A percentile compares a stretch with the other conserved stretches of the same genome.
These are phyloP conservation scores for Mortierella sp. DNA, from an alignment of 371 early-diverging fungal genomes.

Conservation along the genomic window DNA sequence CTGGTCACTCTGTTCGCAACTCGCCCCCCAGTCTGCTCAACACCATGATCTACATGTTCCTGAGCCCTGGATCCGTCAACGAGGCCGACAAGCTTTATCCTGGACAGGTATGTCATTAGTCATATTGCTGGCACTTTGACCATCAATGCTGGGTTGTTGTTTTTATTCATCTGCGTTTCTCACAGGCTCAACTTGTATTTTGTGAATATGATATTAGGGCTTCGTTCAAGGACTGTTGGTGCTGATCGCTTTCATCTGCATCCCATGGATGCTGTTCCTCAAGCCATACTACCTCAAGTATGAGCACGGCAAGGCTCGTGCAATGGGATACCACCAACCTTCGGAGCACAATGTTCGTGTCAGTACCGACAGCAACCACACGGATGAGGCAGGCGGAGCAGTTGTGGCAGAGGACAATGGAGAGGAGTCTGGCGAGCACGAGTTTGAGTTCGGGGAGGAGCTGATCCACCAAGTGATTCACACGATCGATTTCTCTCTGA, in stretches of 20 bases:
- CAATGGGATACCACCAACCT: slow-evolving; percentile 82
- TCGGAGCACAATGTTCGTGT: slow-evolving; percentile 65
- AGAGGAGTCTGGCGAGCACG: slow-evolving; percentile 64
- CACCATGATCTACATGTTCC: slow-evolving; percentile 99
- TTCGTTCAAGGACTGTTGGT: slow-evolving; percentile 90
- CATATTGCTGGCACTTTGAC: neutral
- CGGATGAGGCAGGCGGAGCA: slow-evolving; percentile 57
- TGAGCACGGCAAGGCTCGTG: slow-evolving; percentile 83
- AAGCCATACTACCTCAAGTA: slow-evolving; percentile 92
- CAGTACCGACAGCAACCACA: slow-evolving; percentile 55
- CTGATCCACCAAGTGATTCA: slow-evolving; percentile 99
- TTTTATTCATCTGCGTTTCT: neutral
- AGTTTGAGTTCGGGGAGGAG: slow-evolving; percentile 94
- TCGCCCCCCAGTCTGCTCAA: slow-evolving; percentile 96
- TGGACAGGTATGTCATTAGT: slow-evolving; percentile 81
- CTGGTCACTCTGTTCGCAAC: slow-evolving; percentile 76
- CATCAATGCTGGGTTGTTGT: neutral
- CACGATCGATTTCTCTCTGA: slow-evolving; percentile 99
- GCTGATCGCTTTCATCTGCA: slow-evolving; percentile 88
- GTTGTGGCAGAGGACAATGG: slow-evolving; percentile 53
- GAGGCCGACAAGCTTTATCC: slow-evolving; percentile 81
- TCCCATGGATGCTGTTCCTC: slow-evolving; percentile 99
- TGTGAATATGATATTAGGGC: slow-evolving; percentile 60
- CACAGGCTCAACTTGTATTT: neutral
- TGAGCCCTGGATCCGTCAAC: slow-evolving; percentile 92